Conservation (phyloP, 257 asterid genomes). For the Petrea volubilis region DNA sequence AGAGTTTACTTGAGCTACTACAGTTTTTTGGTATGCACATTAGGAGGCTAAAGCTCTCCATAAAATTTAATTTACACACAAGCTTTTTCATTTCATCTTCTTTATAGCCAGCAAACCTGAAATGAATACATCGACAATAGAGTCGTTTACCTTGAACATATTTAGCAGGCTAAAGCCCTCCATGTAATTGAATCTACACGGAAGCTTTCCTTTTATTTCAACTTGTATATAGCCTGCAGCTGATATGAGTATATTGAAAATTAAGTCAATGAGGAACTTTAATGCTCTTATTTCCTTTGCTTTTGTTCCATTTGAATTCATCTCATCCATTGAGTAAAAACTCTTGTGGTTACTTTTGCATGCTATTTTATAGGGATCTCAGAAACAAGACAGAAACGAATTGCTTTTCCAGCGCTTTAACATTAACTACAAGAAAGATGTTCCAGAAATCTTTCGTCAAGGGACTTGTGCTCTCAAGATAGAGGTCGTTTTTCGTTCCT, state of each 20-base stretch:
- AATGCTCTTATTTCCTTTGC: not conserved
- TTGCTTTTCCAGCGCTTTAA: conserved; percentile 68
- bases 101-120: no score
- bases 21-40: no score
- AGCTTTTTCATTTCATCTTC: not conserved
- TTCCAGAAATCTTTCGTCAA: conserved; percentile 81
- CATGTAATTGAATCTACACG: no score
- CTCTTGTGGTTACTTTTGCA: not conserved
- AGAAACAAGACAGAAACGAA: conserved; percentile 74
- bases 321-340: not conserved
- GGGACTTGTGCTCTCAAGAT: conserved; percentile 77
- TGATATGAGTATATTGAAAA: not conserved
- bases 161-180: no score
- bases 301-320: not conserved
- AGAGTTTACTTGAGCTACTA: not conserved
- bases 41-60: no score
- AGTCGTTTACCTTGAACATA: no score
- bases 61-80: no score
- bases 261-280: not conserved
- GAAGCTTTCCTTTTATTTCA: not conserved
- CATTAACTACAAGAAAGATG: conserved; percentile 70
- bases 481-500: no score
- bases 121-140: no score
- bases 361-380: conserved; percentile 49
- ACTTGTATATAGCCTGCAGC: not conserved